Base-by-base conservation (phyloP, 208 protist genomes). In the Wallacemonas rigidus region DNA sequence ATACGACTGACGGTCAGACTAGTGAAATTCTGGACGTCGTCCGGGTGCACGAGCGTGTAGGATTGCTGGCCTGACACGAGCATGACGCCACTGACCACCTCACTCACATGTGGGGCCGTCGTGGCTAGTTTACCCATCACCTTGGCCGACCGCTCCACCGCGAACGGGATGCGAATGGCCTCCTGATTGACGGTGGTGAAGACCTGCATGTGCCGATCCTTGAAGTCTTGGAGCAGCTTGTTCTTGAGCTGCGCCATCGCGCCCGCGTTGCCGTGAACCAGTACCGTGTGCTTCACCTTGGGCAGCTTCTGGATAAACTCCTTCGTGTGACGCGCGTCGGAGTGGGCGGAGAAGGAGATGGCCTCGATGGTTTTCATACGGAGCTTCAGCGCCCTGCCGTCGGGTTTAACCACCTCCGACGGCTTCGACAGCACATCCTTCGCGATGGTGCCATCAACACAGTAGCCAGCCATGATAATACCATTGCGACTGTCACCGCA, bases 291-390 rank as follows among this genome's bases (percentile, higher is more conserved):
- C 72, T 95, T 82, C 40, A 91, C 85, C 55, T 91, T 88, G 38
- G 82, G 82, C 2, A 97, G 80, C 15, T 76, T 74, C 36, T 84
- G 75, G 71, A 98, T 95, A 73, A 98, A 97, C 71, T 97, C 93
- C 56, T 88, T 81, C 39, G 93, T 98, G 75, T 97, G 94, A 17
- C 89, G 67, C 53, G 95, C 98, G 84, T 99, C 98, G 5, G 95
- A 97, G 87, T 99, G 98, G 44, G 98, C 98, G 5, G 92, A 98
- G 76, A 99, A 99, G 56, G 98, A 99, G 55, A 99, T 93, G 69
- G 95, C 95, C 50, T 92, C 76, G 67, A 99, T 96, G 0, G 88
- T 94, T 67, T 85, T 74, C 83, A 99, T 97, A 65, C 89, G 89
- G 48, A 98, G 81, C 15, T 92, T 88, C 48, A 99, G 84, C 35